These are phyloP conservation scores for Candida coleopterorum DNA, from an alignment of 805 yeast genomes.

Conservation along the genomic window DNA sequence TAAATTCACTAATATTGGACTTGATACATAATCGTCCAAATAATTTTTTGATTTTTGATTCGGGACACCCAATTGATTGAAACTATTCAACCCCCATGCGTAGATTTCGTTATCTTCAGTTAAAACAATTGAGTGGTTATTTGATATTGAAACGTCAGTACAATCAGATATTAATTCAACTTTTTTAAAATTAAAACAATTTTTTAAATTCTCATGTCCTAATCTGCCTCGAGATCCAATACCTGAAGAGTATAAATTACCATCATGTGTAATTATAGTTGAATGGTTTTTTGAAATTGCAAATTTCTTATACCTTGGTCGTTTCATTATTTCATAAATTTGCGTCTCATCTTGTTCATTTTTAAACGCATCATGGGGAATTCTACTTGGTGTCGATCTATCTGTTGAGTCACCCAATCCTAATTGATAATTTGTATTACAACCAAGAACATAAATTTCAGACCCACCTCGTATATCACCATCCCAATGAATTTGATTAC, in stretches of 20 bases:
- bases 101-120: conserved; percentile 50
- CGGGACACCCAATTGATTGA: conserved; percentile 57
- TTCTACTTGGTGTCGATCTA: conserved; percentile 36
- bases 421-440: conserved; percentile 55
- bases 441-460: conserved; percentile 57
- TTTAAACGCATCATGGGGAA: conserved; percentile 25
- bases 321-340: conserved; percentile 14
- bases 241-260: conserved; percentile 59
- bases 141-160: conserved; percentile 45
- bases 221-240: conserved; percentile 66
- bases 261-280: conserved; percentile 51
- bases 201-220: conserved; percentile 45
- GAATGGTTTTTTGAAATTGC: conserved; percentile 65
- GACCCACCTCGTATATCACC: conserved; percentile 46
- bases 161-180: conserved; percentile 22
- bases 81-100: conserved; percentile 76
- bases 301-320: conserved; percentile 45
- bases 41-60: conserved; percentile 17
- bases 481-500: conserved; percentile 23
- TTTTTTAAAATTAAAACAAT: conserved; percentile 39
- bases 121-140: conserved; percentile 63
- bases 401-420: conserved; percentile 64
- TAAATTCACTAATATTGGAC: conserved; percentile 43
- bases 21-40: conserved; percentile 25
- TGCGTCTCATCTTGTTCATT: conserved; percentile 4